Percentiles rank a stretch among this genome's conserved stretches.
phyloP scores from a whole-genome alignment of 2,329 filamentous ascomycete genomes.

The Dactylonectria macrodidyma region DNA sequence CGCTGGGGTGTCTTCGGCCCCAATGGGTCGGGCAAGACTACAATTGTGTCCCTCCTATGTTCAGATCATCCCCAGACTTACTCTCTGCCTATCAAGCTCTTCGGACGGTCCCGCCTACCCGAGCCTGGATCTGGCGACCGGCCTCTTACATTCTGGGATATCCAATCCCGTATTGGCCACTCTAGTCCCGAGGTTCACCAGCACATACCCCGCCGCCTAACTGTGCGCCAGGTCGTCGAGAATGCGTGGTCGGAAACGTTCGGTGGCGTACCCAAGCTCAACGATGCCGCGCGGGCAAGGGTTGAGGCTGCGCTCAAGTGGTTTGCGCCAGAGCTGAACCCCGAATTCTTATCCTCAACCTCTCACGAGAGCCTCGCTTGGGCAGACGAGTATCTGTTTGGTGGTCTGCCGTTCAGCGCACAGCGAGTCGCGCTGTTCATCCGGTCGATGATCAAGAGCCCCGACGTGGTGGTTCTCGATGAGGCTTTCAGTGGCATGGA shows the following conservation, averaged over 20 bases:
- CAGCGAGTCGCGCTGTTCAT: constrained; percentile 91
- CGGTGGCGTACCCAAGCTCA: constrained; percentile 76
- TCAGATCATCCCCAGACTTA: constrained; percentile 98
- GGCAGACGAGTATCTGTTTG: constrained; percentile 78
- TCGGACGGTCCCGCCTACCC: constrained; percentile 86
- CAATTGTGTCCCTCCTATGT: constrained; percentile 90
- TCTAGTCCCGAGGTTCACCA: constrained; percentile 95
- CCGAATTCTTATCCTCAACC: constrained; percentile 53
- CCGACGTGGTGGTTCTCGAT: constrained; percentile 87
- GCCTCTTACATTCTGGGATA: constrained; percentile 91
- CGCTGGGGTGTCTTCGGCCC: constrained; percentile 94
- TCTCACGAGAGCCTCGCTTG: constrained; percentile 64
- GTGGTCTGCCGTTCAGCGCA: constrained; percentile 82
- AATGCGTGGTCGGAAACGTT: constrained; percentile 95
- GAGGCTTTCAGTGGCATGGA: constrained; percentile 93
- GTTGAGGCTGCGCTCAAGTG: constrained; percentile 80
- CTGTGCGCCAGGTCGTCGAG: constrained; percentile 81
- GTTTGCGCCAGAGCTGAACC: constrained; percentile 86
- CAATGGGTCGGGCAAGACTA: constrained; percentile 97
- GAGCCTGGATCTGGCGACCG: constrained; percentile 74
- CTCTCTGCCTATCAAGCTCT: constrained; percentile 87
- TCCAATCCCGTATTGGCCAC: constrained; percentile 91
- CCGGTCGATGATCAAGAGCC: constrained; percentile 83
- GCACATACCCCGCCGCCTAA: constrained; percentile 87
- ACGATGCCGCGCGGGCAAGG: constrained; percentile 67